These are phyloP conservation scores for Sambucus nigra DNA, from an alignment of 129 eudicot species.

Conservation along the genomic window DNA sequence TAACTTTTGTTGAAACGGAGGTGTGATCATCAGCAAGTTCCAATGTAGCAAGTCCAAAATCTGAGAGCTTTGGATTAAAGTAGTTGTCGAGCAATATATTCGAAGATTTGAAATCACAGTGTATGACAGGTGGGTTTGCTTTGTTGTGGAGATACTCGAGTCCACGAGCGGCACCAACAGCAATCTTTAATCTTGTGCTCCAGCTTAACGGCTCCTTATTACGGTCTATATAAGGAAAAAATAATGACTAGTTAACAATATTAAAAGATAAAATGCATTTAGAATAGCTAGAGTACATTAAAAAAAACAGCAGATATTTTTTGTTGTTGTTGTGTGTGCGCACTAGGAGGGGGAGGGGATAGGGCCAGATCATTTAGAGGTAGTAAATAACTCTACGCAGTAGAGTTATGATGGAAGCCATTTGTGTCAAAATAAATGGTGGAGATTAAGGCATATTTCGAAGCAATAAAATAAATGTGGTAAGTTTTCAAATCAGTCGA, in stretches of 20 bases:
- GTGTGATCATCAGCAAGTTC: slow-evolving; percentile 88
- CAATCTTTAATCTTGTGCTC: slow-evolving; percentile 73
- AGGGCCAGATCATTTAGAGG: too few species aligned
- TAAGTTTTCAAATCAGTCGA: too few species aligned
- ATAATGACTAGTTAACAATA: background rate
- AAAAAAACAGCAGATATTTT: too few species aligned
- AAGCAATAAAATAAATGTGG: too few species aligned
- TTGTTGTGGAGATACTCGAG: slow-evolving; percentile 72
- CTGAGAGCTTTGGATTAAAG: slow-evolving; percentile 75
- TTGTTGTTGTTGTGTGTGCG: too few species aligned
- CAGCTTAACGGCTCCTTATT: slow-evolving; percentile 55
- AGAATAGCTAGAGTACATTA: too few species aligned
- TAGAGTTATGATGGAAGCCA: too few species aligned
- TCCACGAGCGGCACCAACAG: slow-evolving; percentile 81
- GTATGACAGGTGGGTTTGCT: slow-evolving; percentile 79
- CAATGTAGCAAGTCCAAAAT: slow-evolving; percentile 86
- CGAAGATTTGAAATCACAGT: slow-evolving; percentile 83
- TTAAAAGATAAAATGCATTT: too few species aligned
- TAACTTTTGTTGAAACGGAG: slow-evolving; percentile 80
- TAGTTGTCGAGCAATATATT: slow-evolving; percentile 74
- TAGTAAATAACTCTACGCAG: too few species aligned
- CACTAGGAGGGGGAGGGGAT: too few species aligned
- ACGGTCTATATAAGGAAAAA: slow-evolving; percentile 30
- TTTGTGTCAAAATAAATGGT: too few species aligned
- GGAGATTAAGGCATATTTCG: too few species aligned